Evolutionary conservation across 1,284 basidiomycete species (phyloP), one percentile per base, ranked within the genome.

Genomic region (Puccinia horiana): DNA sequence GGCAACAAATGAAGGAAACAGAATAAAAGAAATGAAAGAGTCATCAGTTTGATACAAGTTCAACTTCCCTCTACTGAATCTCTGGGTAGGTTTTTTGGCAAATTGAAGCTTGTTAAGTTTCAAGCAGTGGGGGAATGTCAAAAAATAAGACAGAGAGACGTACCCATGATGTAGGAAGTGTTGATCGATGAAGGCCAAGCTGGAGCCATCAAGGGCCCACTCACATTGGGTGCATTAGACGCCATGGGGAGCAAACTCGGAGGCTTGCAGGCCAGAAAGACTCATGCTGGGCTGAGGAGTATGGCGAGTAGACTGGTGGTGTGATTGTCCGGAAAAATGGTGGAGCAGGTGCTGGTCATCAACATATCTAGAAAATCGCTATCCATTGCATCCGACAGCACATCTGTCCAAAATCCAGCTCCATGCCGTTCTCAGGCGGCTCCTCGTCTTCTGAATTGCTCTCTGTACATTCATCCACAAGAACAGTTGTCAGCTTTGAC

Each of bases 81-180:
- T n/a, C n/a, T n/a, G n/a, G n/a, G n/a, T n/a, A n/a, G n/a, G n/a
- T n/a, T n/a, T n/a, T n/a, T n/a, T n/a, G n/a, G n/a, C n/a, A n/a
- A n/a, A n/a, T n/a, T n/a, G n/a, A n/a, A n/a, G n/a, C n/a, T n/a
- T n/a, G n/a, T n/a, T n/a, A n/a, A n/a, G n/a, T n/a, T n/a, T n/a
- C n/a, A n/a, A n/a, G n/a, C n/a, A n/a, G n/a, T n/a, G n/a, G 9
- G 47, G 5, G 26, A 35, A 29, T 23, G 11, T 56, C 14, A 20
- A 11, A 77, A 2, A 40, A 42, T 35, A 54, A 16, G n/a, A 29
- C 37, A 26, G 26, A 42, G 18, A 44, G 35, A 72, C 77, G 29
- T 12, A 80, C 77, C 67, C 65, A 61, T 80, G 77, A 42, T 80
- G 18, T 16, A 29, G 37, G 54, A 80, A 80, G 37, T 80, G 40